Percentiles rank a stretch among this genome's conserved stretches.
These are phyloP conservation scores for Lithospermum erythrorhizon DNA, from an alignment of 257 asterid species.

Conservation along the genomic window DNA sequence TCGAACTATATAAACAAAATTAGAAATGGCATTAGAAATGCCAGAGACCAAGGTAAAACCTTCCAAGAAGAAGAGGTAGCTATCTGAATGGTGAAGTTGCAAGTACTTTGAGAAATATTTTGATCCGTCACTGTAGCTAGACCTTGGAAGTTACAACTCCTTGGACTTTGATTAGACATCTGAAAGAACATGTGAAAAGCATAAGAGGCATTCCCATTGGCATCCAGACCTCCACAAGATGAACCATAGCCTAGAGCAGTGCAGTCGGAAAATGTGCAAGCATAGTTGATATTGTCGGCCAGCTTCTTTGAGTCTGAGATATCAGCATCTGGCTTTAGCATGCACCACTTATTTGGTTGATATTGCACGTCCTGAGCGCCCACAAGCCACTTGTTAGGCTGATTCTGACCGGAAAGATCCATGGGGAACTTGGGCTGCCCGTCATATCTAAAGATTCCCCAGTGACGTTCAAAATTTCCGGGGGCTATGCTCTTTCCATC, in stretches of 20 bases:
- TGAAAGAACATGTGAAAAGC: constrained; percentile 26
- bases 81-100: constrained; percentile 32
- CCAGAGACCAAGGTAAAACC: constrained; percentile 15
- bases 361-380: too few species aligned
- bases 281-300: constrained; percentile 21
- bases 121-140: constrained; percentile 23
- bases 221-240: constrained; percentile 28
- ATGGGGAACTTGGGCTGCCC: constrained; percentile 2
- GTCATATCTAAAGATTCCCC: constrained; percentile 7
- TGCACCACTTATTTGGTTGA: constrained; percentile 22
- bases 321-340: constrained; percentile 21
- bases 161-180: constrained; percentile 23
- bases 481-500: constrained; percentile 6
- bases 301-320: constrained; percentile 16
- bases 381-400: too few species aligned
- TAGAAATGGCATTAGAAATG: constrained; percentile 1
- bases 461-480: constrained; percentile 7
- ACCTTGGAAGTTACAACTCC: constrained; percentile 32
- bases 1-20: constrained; percentile 2
- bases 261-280: constrained; percentile 31
- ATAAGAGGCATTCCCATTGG: constrained; percentile 26
- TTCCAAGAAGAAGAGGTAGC: constrained; percentile 15
- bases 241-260: constrained; percentile 34
- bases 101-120: constrained; percentile 26
- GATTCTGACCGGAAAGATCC: too few species aligned